Percentiles rank a stretch among this genome's conserved stretches.
Evolutionary conservation across 2,329 filamentous ascomycete species (phyloP).

Genomic region (Conoideocrella luteorostrata): DNA sequence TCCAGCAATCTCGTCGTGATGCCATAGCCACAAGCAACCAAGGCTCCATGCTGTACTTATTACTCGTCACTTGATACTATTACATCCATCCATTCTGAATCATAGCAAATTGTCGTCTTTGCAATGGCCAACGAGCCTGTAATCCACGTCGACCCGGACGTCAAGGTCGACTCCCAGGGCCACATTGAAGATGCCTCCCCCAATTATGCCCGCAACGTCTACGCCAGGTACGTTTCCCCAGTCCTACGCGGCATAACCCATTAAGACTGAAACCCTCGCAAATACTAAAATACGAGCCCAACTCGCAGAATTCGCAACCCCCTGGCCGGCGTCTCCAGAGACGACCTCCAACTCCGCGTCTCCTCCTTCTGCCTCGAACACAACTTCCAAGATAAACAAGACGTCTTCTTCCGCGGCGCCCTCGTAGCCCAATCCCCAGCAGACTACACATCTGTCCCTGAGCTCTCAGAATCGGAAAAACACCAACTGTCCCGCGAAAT

Average conservation of each 20-base stretch:
- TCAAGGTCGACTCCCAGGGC: conserved; percentile 18
- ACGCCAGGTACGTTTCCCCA: conserved; percentile 21
- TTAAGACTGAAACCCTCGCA: not conserved
- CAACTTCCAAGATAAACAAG: conserved; percentile 19
- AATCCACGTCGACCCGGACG: conserved; percentile 3
- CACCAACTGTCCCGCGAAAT: conserved; percentile 16
- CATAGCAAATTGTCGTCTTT: not conserved
- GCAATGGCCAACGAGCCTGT: not conserved
- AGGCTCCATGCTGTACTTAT: too few relatives aligned
- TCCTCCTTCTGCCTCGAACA: conserved; percentile 20
- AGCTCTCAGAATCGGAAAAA: conserved; percentile 20
- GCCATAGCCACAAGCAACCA: too few relatives aligned
- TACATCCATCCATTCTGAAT: too few relatives aligned
- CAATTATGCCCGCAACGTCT: conserved; percentile 24
- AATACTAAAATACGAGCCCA: not conserved
- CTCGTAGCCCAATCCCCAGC: conserved; percentile 21
- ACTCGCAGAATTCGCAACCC: conserved; percentile 20
- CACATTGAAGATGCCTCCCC: conserved; percentile 12
- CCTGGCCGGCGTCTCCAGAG: conserved; percentile 17
- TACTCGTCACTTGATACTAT: too few relatives aligned
- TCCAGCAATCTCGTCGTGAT: too few relatives aligned
- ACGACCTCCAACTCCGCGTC: conserved; percentile 16
- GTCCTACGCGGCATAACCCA: too few relatives aligned
- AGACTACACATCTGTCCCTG: conserved; percentile 14
- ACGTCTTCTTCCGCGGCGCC: conserved; percentile 21